Evolutionary conservation across 1,284 basidiomycete species (phyloP), one percentile per base, ranked within the genome.

Genomic region (Microbotryum saponariae): DNA sequence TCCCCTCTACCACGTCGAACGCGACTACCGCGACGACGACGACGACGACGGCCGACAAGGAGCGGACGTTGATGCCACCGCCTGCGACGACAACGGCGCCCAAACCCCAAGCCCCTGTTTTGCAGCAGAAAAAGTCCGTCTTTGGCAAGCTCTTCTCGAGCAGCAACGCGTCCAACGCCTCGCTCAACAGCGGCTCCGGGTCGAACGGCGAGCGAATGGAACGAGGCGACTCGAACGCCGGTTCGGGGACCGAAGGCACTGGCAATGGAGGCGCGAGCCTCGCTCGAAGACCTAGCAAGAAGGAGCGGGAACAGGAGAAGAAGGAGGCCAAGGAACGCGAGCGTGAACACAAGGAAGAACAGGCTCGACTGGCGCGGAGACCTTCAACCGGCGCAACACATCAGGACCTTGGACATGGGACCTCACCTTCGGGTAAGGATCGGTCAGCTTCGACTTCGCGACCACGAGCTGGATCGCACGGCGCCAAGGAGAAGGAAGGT

Each of bases 121-220:
- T 25, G 59, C 60, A 54, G 46, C 31, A 49, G 47, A 68, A 69
- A 61, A 68, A 66, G 57, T 62, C 64, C 23, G 64, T 71, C 2
- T 71, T 71, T 49, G 70, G 70, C 46, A 71, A 71, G 54, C 55
- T 71, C 3, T 71, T 71, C 25, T 61, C 58, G 3, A 57, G 64
- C 31, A 58, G 53, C 48, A 62, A 59, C 47, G 37, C 37, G 9
- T 61, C 59, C 16, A 58, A 54, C n/a, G 45, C 46, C 14, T 51
- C 53, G 37, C 14, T 58, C 27, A 54, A 27, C 7, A 23, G 25
- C 6, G 31, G 23, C 29, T 58, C 58, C 23, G 65, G 52, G 6
- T 54, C 37, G 37, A 14, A 42, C 37, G 12, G 54, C 48, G 62
- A 56, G 45, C 52, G 42, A 23, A 63, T 64, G 54, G 60, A 69